Base-by-base conservation (phyloP, 1,284 basidiomycete genomes). In the Ganoderma lingzhi region DNA sequence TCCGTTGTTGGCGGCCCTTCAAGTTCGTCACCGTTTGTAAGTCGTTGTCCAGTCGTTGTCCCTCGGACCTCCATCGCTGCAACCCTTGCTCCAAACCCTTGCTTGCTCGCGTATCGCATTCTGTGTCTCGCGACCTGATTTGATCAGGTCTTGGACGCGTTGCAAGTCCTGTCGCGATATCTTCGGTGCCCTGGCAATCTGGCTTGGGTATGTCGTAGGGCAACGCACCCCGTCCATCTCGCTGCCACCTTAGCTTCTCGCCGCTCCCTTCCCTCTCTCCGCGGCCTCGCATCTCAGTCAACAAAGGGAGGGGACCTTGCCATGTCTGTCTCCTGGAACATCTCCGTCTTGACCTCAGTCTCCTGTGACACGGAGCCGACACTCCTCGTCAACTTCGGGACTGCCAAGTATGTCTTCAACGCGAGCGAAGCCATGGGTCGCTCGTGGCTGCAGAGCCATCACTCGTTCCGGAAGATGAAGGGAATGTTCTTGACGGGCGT, bases 371-470 rank as follows among this genome's bases (percentile, higher is more conserved):
- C 94, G 1, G 93, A 96, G 74, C 90, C 95, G 0, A 86, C 90
- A 3, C 81, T 97, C 37, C 81, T 93, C 70, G 81, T 96, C 68
- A 84, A 88, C 6, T 95, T 96, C 76, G 92, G 94, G 75, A 85
- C 88, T 62, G 90, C 86, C 8, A 92, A 94, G 76, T 97, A 96
- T 75, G 84, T 96, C 63, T 95, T 97, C 84, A 96, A 97, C 80
- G 90, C 86, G 2, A 91, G 93, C 6, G 96, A 97, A 78, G 94
- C 93, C 66, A 91, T 92, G 0, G 90, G 90, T 63, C 84, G 96
- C 42, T 82, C 91, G 0, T 92, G 93, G 75, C 81, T 91, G 8
- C 92, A 96, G 81, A 90, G 89, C 73, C 83, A 83, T 69, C 81
- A 86, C 45, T 87, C 87, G 58, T 89, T 92, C 85, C 88, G 85